Conservation (phyloP, 306 rosid species). For the Echinosophora koreensis region DNA sequence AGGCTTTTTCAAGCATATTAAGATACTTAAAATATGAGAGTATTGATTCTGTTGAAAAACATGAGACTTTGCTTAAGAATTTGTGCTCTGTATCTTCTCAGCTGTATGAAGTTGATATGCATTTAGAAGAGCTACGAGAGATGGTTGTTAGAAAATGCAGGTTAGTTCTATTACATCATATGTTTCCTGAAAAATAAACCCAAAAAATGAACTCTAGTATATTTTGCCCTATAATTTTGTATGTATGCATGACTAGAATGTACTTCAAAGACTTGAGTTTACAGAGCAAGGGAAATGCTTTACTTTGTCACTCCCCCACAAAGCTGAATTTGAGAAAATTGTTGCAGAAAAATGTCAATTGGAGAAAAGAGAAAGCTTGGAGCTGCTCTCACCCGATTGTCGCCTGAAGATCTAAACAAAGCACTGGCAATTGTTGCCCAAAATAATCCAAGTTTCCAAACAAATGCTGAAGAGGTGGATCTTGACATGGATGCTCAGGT, state of each 20-base stretch:
- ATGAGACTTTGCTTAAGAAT: conserved; percentile 22
- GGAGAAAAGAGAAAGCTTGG: conserved; percentile 92
- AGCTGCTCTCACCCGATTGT: conserved; percentile 67
- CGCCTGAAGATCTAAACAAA: conserved; percentile 79
- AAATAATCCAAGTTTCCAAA: conserved; percentile 84
- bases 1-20: conserved; percentile 11
- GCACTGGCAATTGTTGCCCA: conserved; percentile 88
- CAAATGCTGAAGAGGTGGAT: conserved; percentile 88
- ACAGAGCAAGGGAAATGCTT: background rate
- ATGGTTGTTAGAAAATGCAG: conserved; percentile 85
- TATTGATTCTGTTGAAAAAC: background rate
- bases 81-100: conserved; percentile 55
- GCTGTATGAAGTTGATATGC: conserved; percentile 75
- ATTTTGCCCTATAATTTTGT: conserved; percentile 3
- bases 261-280: background rate
- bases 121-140: conserved; percentile 82
- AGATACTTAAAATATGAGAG: conserved; percentile 11
- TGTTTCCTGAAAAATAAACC: conserved; percentile 2
- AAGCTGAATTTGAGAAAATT: conserved; percentile 43
- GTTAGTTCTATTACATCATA: conserved; percentile 52
- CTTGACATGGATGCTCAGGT: conserved; percentile 98
- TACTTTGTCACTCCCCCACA: background rate
- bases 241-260: background rate
- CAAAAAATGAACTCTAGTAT: conserved; percentile 15
- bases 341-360: conserved; percentile 72